Conservation (phyloP, 2,329 filamentous ascomycete species). For the Phyllosticta citriasiana region DNA sequence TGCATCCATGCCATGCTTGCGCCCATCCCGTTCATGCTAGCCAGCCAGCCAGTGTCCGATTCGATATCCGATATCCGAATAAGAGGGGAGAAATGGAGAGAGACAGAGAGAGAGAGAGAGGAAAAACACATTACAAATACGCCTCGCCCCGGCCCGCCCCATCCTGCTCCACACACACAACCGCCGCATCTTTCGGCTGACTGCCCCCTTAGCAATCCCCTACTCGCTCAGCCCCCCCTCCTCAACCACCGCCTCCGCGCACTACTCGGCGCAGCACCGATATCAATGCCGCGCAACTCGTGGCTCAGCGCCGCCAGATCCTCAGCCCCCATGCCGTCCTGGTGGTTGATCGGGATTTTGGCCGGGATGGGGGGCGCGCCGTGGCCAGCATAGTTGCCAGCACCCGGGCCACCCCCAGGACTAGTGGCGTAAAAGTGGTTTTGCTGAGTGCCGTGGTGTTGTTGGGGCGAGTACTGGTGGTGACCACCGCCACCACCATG, state of each 20-base stretch:
- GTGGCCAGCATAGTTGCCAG: constrained; percentile 14
- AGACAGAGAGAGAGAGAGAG: too few species aligned
- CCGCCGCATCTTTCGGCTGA: background rate
- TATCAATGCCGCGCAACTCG: constrained; percentile 51
- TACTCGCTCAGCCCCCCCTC: background rate
- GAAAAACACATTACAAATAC: too few species aligned
- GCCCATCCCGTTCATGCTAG: too few species aligned
- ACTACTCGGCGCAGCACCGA: constrained; percentile 22
- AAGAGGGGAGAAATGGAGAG: too few species aligned
- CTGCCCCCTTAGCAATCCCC: background rate
- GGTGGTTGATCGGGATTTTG: constrained; percentile 50
- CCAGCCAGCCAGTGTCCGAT: too few species aligned
- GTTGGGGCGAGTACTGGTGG: background rate
- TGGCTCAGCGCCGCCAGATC: constrained; percentile 54
- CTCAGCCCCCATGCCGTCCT: constrained; percentile 33
- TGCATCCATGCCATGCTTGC: too few species aligned
- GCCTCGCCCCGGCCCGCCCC: too few species aligned
- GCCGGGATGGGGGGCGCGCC: constrained; percentile 54
- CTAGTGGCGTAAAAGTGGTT: background rate
- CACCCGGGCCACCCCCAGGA: background rate
- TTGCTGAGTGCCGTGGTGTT: background rate
- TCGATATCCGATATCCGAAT: too few species aligned
- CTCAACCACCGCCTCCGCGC: constrained; percentile 2
- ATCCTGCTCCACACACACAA: background rate
- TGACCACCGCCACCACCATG: background rate